These are phyloP conservation scores for Trichoderma reesei DNA, from an alignment of 495 filamentous ascomycete species.

Conservation along the genomic window DNA sequence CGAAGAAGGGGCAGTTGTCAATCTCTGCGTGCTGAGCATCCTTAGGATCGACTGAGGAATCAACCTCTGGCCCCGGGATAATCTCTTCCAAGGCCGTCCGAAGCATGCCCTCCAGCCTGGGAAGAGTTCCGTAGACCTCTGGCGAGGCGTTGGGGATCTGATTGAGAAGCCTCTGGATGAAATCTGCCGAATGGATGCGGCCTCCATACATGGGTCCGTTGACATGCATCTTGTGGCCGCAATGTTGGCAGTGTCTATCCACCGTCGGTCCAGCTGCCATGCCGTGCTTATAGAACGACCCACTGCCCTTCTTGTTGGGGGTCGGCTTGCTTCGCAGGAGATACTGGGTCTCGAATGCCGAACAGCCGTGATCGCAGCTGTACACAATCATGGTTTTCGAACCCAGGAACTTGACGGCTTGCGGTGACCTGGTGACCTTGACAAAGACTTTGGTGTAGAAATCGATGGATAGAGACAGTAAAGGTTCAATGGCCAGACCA, in stretches of 20 bases:
- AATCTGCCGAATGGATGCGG: constrained; percentile 71
- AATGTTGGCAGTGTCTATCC: constrained; percentile 61
- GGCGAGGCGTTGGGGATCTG: constrained; percentile 51
- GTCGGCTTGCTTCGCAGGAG: constrained; percentile 55
- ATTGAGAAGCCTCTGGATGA: constrained; percentile 65
- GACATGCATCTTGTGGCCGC: constrained; percentile 75
- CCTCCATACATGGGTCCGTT: constrained; percentile 93
- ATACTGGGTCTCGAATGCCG: constrained; percentile 72
- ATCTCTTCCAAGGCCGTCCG: constrained; percentile 73
- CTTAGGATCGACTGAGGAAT: constrained; percentile 17
- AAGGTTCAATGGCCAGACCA: constrained; percentile 82
- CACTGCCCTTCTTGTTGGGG: constrained; percentile 57
- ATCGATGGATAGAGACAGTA: constrained; percentile 88
- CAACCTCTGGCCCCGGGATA: constrained; percentile 16
- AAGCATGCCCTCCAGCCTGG: constrained; percentile 85
- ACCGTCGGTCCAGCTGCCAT: constrained; percentile 58
- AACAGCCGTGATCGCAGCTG: constrained; percentile 81
- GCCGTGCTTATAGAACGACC: constrained; percentile 61
- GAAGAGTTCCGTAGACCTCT: constrained; percentile 63
- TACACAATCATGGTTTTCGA: constrained; percentile 91
- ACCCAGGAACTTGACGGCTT: constrained; percentile 77
- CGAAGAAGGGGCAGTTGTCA: constrained; percentile 76
- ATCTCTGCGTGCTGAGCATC: constrained; percentile 44
- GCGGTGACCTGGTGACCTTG: constrained; percentile 63
- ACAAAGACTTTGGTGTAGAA: constrained; percentile 93